Evolutionary conservation across 1,139 yeast genomes (phyloP).

Genomic region (Yamadazyma songkhlaensis): DNA sequence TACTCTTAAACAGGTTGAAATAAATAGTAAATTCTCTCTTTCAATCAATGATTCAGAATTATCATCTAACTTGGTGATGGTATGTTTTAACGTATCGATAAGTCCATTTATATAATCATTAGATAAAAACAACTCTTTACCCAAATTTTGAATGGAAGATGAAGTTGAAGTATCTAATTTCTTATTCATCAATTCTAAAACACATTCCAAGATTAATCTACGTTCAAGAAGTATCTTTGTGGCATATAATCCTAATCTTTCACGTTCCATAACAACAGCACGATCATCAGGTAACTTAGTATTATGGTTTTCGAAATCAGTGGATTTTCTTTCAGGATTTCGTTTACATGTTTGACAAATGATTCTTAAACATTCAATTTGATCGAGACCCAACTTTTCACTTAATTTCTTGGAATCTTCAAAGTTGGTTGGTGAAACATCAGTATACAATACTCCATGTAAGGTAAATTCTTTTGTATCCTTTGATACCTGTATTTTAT

Average conservation of each 20-base stretch:
- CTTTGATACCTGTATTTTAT: slow-evolving; percentile 2
- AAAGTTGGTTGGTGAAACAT: slow-evolving; percentile 27
- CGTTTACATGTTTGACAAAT: slow-evolving; percentile 38
- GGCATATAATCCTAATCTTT: slow-evolving; percentile 28
- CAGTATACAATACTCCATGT: slow-evolving; percentile 39
- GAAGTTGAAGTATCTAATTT: slow-evolving; percentile 32
- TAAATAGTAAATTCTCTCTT: slow-evolving; percentile 34
- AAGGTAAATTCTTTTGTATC: slow-evolving; percentile 29
- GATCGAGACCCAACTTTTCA: slow-evolving; percentile 30
- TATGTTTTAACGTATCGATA: slow-evolving; percentile 15
- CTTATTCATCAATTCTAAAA: slow-evolving; percentile 33
- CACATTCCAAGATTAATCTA: slow-evolving; percentile 41
- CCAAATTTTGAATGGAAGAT: slow-evolving; percentile 33
- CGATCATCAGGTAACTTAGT: slow-evolving; percentile 35
- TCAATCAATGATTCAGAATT: slow-evolving; percentile 19
- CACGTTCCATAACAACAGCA: slow-evolving; percentile 27
- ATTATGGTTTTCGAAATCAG: slow-evolving; percentile 22
- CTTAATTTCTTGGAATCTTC: slow-evolving; percentile 42
- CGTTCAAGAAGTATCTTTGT: slow-evolving; percentile 44
- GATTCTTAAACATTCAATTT: slow-evolving; percentile 44
- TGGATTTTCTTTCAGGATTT: slow-evolving; percentile 28
- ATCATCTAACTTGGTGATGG: slow-evolving; percentile 8
- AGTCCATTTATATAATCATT: slow-evolving; percentile 21
- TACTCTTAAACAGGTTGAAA: slow-evolving; percentile 43
- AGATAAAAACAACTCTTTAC: slow-evolving; percentile 35